phyloP scores from a whole-genome alignment of 148 eudicot genomes.

The Polygonum aviculare region DNA sequence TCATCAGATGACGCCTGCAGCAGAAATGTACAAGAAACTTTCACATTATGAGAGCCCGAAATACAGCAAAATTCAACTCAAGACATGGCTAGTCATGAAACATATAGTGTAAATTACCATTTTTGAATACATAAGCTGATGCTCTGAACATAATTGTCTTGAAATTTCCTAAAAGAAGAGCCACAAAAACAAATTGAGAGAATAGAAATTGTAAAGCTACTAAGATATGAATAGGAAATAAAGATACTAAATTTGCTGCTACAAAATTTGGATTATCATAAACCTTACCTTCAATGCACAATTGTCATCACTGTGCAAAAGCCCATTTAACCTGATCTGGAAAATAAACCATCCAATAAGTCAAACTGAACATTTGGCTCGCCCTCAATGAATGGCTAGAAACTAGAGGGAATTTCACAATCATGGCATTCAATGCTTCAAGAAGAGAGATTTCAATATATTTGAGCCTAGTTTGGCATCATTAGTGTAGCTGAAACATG shows the following conservation, averaged over 20 bases:
- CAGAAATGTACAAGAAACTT: slow-evolving; percentile 8
- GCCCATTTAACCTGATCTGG: slow-evolving; percentile 89
- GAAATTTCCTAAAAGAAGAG: slow-evolving; percentile 65
- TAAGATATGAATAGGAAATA: background rate
- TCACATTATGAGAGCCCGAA: slow-evolving; percentile 10
- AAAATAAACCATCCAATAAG: slow-evolving; percentile 11
- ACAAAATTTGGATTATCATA: background rate
- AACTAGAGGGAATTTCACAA: background rate
- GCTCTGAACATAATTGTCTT: slow-evolving; percentile 73
- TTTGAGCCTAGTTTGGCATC: background rate
- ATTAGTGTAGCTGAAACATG: background rate
- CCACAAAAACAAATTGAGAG: slow-evolving; percentile 5
- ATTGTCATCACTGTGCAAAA: slow-evolving; percentile 78
- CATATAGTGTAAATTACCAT: slow-evolving; percentile 41
- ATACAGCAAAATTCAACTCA: background rate
- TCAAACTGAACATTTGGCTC: background rate
- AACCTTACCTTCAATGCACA: slow-evolving; percentile 76
- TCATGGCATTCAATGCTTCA: background rate
- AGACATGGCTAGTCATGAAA: background rate
- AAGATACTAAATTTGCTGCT: background rate
- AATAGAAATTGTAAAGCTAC: background rate
- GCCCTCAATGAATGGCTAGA: background rate
- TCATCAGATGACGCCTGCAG: slow-evolving; percentile 92
- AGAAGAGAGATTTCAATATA: background rate
- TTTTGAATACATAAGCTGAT: slow-evolving; percentile 67